Conservation (phyloP, 768 basidiomycete species). For the Collybia sp. region DNA sequence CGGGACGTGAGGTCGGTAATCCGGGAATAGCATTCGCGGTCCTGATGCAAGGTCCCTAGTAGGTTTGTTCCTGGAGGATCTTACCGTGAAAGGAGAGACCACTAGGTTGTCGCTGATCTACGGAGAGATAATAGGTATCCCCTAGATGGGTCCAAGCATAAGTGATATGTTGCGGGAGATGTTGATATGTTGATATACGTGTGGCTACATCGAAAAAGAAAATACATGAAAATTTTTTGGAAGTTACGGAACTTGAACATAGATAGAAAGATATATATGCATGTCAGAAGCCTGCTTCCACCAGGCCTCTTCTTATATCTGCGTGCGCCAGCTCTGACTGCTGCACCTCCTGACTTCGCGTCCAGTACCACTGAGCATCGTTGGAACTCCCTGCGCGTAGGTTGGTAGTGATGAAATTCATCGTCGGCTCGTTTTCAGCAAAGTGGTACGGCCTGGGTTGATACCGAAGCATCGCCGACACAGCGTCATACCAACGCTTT, state of each 20-base stretch:
- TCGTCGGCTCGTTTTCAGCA: slow-evolving; percentile 38
- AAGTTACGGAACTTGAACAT: background rate
- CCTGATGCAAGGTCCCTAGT: too few relatives aligned
- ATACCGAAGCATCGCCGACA: slow-evolving; percentile 51
- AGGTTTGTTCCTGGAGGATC: too few relatives aligned
- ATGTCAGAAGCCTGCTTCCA: slow-evolving; percentile 58
- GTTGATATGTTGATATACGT: too few relatives aligned
- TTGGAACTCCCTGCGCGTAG: slow-evolving; percentile 33
- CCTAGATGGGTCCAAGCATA: too few relatives aligned
- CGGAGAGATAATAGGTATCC: too few relatives aligned
- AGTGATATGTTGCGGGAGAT: too few relatives aligned
- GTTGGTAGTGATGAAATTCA: slow-evolving; percentile 42
- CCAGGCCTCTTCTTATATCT: slow-evolving; percentile 63
- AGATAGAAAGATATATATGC: too few relatives aligned
- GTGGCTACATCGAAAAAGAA: too few relatives aligned
- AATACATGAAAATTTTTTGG: slow-evolving; percentile 2
- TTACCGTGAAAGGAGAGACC: too few relatives aligned
- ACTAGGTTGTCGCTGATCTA: too few relatives aligned
- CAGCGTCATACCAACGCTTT: slow-evolving; percentile 51
- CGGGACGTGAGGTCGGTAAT: too few relatives aligned
- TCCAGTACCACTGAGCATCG: slow-evolving; percentile 53
- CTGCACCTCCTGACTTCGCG: slow-evolving; percentile 55
- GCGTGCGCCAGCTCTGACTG: slow-evolving; percentile 54
- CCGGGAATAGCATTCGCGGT: too few relatives aligned
- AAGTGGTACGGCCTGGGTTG: slow-evolving; percentile 49